These are phyloP conservation scores for Thermomyces lanuginosus DNA, from an alignment of 2,329 filamentous ascomycete species.

Conservation along the genomic window DNA sequence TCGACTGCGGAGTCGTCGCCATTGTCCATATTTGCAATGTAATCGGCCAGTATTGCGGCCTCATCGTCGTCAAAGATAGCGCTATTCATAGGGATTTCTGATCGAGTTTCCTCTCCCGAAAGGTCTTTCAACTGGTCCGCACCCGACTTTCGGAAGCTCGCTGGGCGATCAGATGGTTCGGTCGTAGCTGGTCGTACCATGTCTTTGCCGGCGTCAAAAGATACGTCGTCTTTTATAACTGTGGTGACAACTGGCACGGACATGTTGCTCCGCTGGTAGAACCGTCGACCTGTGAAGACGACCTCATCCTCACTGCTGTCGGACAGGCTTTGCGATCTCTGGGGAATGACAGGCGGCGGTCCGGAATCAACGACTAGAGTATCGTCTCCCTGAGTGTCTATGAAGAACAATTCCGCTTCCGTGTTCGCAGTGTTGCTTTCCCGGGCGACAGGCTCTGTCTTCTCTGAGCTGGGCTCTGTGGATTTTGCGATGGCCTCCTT, in stretches of 20 bases:
- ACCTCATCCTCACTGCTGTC: constrained; percentile 53
- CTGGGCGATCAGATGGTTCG: background rate
- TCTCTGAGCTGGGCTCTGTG: constrained; percentile 1
- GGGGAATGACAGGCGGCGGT: constrained; percentile 14
- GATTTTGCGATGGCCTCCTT: constrained; percentile 2
- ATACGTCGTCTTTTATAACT: constrained; percentile 3
- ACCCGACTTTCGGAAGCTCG: constrained; percentile 2
- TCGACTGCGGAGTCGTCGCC: constrained; percentile 3
- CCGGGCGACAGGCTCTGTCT: too few species aligned
- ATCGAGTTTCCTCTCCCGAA: background rate
- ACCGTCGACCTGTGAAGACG: constrained; percentile 20
- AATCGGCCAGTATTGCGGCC: constrained; percentile 23
- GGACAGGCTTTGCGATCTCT: constrained; percentile 24
- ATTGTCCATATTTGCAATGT: constrained; percentile 23
- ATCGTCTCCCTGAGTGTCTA: constrained; percentile 19
- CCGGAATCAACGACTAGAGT: constrained; percentile 14
- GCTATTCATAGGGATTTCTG: background rate
- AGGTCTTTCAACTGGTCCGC: background rate
- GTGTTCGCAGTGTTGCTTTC: too few species aligned
- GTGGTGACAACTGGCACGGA: constrained; percentile 1
- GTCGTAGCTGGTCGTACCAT: background rate
- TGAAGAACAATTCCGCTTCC: constrained; percentile 15
- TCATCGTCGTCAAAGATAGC: constrained; percentile 24
- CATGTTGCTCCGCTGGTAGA: background rate
- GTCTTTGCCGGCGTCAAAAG: background rate